Conservation (phyloP, 345 rosid genomes). For the Theobroma cacao region DNA sequence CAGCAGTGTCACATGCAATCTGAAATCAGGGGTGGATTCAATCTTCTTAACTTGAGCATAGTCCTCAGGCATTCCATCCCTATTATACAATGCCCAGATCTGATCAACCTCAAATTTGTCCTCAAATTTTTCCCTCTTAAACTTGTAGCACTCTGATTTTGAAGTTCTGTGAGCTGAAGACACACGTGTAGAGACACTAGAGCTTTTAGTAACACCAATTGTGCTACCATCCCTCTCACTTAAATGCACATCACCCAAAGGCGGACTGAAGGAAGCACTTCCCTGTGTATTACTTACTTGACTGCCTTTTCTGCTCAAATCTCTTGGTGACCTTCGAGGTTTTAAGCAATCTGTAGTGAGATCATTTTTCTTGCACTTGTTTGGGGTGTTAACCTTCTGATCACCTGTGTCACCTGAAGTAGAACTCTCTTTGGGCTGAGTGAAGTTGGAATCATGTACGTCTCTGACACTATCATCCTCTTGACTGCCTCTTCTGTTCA, state of each 20-base stretch:
- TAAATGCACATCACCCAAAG: constrained; percentile 14
- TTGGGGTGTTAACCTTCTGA: constrained; percentile 21
- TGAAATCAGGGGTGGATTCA: background rate
- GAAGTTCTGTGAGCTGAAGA: background rate
- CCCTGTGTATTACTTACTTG: constrained; percentile 21
- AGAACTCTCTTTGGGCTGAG: constrained; percentile 12
- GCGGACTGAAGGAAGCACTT: constrained; percentile 12
- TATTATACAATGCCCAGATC: background rate
- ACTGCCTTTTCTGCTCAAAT: constrained; percentile 23
- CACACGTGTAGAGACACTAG: background rate
- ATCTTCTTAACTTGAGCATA: constrained; percentile 1
- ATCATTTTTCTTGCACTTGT: constrained; percentile 17
- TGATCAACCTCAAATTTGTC: constrained; percentile 42
- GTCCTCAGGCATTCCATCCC: background rate
- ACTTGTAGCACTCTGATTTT: constrained; percentile 17
- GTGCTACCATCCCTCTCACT: background rate
- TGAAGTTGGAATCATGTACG: background rate
- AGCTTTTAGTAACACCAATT: constrained; percentile 2
- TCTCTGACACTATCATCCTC: constrained; percentile 15
- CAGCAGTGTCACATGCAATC: background rate
- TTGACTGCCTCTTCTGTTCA: constrained; percentile 21
- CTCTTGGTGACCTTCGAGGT: constrained; percentile 43
- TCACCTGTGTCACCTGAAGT: constrained; percentile 22
- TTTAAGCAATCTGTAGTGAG: constrained; percentile 22
- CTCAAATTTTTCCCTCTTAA: constrained; percentile 37